Base-by-base conservation (phyloP, 2,329 filamentous ascomycete genomes). In the Clarireedia monteithiana region DNA sequence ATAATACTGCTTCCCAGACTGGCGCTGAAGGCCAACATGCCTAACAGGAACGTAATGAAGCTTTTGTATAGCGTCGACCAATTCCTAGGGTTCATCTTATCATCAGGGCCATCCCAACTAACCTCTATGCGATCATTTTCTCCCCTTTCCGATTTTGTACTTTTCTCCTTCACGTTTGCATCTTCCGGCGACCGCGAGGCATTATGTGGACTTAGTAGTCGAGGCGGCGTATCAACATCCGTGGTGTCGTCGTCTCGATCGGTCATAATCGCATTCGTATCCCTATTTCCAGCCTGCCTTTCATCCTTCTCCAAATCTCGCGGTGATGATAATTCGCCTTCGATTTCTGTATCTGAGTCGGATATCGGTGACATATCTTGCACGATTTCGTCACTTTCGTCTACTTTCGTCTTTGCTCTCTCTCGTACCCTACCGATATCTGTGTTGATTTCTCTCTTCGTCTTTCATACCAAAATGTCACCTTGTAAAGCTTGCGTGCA, bases 121-220 rank as follows among this genome's bases (percentile, higher is more conserved):
- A 95, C 0, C 88, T 96, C 54, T 96, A 95, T 67, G 92, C 91
- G 59, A 95, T 96, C n/a, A 12, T 45, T 20, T 14, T 10, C n/a
- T 5, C 36, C 26, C 14, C 6, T 17, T 23, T 6, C 6, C 30
- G 27, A 30, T 17, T 9, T 24, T 12, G 34, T 23, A 1, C 6
- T 42, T 9, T n/a, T 17, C 15, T n/a, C 39, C 7, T 14, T 20
- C 39, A n/a, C 9, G 7, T 17, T 20, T 10, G 7, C 12, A 10
- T 54, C 42, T 24, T 54, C 44, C 5, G 48, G 30, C 6, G 26
- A 15, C 2, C 3, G 10, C 7, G 14, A 24, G 20, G n/a, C 10
- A 40, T 15, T 23, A n/a, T 24, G 40, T 12, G 30, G 39, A 30
- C 51, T 48, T 48, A 24, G n/a, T 3, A 26, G 15, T 54, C 45